A percentile compares a stretch with the other conserved stretches of the same genome.
Evolutionary conservation across 805 yeast species (phyloP).

Genomic region (Martiniozyma abietophila): DNA sequence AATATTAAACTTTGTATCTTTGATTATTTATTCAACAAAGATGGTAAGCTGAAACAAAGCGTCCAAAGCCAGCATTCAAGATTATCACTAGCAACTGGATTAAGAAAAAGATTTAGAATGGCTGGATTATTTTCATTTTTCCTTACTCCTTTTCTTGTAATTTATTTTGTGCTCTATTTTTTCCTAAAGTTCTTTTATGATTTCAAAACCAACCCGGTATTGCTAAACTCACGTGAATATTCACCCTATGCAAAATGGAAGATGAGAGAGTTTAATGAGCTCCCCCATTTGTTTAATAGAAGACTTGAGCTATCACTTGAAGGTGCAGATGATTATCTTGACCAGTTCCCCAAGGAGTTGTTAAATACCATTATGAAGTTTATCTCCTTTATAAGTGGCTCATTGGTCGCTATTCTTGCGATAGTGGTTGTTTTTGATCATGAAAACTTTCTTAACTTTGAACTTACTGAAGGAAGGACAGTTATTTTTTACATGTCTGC

Average conservation of each 20-base stretch:
- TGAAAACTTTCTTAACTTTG: constrained; percentile 84
- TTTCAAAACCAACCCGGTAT: constrained; percentile 78
- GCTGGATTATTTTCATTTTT: constrained; percentile 82
- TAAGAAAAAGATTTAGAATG: constrained; percentile 70
- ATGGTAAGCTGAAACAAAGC: constrained; percentile 69
- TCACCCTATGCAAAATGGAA: constrained; percentile 96
- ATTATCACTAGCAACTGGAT: constrained; percentile 54
- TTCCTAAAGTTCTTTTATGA: constrained; percentile 91
- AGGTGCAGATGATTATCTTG: constrained; percentile 74
- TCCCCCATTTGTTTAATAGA: constrained; percentile 78
- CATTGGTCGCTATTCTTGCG: constrained; percentile 82
- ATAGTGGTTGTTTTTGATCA: constrained; percentile 73
- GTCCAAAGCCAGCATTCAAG: constrained; percentile 67
- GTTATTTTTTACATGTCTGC: constrained; percentile 82
- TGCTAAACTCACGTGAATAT: constrained; percentile 76
- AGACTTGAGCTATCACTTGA: constrained; percentile 69
- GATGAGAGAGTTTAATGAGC: constrained; percentile 86
- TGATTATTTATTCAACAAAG: constrained; percentile 74
- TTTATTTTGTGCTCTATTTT: constrained; percentile 72
- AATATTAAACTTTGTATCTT: constrained; percentile 79
- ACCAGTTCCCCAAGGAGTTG: constrained; percentile 85
- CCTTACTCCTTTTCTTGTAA: constrained; percentile 76
- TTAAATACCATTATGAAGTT: constrained; percentile 48
- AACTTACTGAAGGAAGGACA: constrained; percentile 70
- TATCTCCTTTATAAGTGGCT: constrained; percentile 70